Base-by-base conservation (phyloP, 208 protist genomes). In the Crithidia brevicula region DNA sequence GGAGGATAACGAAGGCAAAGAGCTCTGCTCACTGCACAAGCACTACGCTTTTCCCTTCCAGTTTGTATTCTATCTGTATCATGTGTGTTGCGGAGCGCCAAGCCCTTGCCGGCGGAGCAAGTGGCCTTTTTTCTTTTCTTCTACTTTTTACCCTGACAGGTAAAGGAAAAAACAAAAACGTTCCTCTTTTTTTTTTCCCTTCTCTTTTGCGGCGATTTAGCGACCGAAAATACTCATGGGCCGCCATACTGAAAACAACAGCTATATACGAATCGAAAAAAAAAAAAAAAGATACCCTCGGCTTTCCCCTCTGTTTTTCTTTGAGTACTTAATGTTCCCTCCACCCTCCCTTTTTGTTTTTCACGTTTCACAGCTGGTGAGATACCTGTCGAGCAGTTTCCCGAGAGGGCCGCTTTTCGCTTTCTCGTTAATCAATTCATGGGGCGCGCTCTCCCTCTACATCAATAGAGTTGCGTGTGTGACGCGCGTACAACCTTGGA, bases 341-440 rank as follows among this genome's bases (percentile, higher is more conserved):
- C 57, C 40, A 61, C 40, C 16, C 43, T 45, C 28, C 38, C 27
- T 1, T 28, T 61, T 46, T 47, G 34, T 53, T 53, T 64, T 68
- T 58, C 46, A 33, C 22, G 40, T 20, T 43, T 64, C 36, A 57
- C 20, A 47, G 30, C 51, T 63, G 46, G 57, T 27, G 46, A 54
- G 27, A 33, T 46, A 65, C 31, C 45, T 33, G 31, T 65, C 59
- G 57, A 40, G 52, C 23, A 42, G 27, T 50, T 63, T 38, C 27
- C 36, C 10, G 20, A 28, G 57, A 42, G 27, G 36, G 53, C 13
- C 10, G 49, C 47, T 45, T 6, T 59, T 43, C 22, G 25, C 18
- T 16, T 47, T 63, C 51, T 60, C 30, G 9, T 27, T 58, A n/a
- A 34, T 45, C 18, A 38, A 3, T 15, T 51, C 45, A 9, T n/a